phyloP scores from a whole-genome alignment of 768 basidiomycete genomes.

The Phaeotremella skinneri region DNA sequence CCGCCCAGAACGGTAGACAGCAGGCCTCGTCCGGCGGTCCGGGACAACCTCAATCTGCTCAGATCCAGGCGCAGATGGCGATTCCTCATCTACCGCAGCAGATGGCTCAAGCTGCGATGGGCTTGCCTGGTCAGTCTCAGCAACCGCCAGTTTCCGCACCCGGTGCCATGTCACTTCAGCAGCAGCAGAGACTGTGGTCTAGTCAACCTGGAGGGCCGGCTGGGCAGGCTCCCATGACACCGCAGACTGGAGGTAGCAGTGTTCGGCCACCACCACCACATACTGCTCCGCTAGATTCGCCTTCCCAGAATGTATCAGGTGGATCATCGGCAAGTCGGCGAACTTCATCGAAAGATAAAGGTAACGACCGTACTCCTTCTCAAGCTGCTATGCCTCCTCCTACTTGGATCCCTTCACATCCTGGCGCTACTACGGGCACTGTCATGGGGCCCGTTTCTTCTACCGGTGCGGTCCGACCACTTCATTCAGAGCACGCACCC shows the following conservation, averaged over 20 bases:
- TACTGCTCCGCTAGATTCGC: not conserved
- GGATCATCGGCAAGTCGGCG: not conserved
- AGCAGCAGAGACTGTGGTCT: conserved; percentile 11
- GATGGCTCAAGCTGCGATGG: conserved; percentile 6
- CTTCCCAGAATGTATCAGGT: not conserved
- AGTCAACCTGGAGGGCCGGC: conserved; percentile 5
- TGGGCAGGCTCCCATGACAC: conserved; percentile 22
- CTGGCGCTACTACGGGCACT: not conserved
- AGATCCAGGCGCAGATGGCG: not conserved
- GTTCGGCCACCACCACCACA: conserved; percentile 8
- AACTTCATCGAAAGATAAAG: not conserved
- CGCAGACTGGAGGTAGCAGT: conserved; percentile 16
- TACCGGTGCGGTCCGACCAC: conserved; percentile 2
- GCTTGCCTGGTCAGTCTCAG: conserved; percentile 6
- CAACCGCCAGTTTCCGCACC: too few relatives aligned
- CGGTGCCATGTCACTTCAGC: not conserved
- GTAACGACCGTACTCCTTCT: not conserved
- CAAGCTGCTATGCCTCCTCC: conserved; percentile 29
- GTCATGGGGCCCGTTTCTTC: not conserved
- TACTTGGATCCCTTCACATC: conserved; percentile 26
- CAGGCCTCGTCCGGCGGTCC: conserved; percentile 3
- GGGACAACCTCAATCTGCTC: not conserved
- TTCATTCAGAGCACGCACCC: not conserved
- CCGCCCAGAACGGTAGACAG: not conserved
- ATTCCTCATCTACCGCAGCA: conserved; percentile 15